Conservation (phyloP, 2,329 filamentous ascomycete species). For the Nigrospora sphaerica region DNA sequence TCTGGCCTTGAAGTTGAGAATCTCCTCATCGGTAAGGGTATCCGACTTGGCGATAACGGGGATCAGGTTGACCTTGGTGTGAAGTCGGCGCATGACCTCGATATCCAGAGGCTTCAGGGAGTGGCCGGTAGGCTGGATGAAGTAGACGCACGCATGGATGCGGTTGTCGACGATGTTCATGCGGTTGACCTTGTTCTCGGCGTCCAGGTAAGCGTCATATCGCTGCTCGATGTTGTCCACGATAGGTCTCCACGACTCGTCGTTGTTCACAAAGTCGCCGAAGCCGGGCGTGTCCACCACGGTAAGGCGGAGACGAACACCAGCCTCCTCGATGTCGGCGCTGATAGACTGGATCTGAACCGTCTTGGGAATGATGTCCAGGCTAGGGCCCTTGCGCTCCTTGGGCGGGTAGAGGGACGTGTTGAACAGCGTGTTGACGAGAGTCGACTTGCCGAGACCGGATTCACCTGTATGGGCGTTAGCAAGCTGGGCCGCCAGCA, state of each 20-base stretch:
- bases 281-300: constrained; percentile 98
- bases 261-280: constrained; percentile 99
- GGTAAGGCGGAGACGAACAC: constrained; percentile 89
- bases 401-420: constrained; percentile 97
- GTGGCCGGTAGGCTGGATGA: constrained; percentile 98
- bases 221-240: constrained; percentile 99
- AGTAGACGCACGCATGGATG: constrained; percentile 98
- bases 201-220: constrained; percentile 96
- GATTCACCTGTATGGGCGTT: constrained; percentile 70
- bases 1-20: constrained; percentile 88
- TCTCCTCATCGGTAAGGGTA: constrained; percentile 95
- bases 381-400: constrained; percentile 94
- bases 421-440: constrained; percentile 99
- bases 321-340: constrained; percentile 96
- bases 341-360: constrained; percentile 93
- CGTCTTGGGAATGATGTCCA: constrained; percentile 98
- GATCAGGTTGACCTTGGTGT: constrained; percentile 99
- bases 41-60: constrained; percentile 98
- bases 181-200: constrained; percentile 99
- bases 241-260: constrained; percentile 98
- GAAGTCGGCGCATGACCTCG: constrained; percentile 97
- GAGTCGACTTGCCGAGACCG: constrained; percentile 95
- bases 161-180: constrained; percentile 99
- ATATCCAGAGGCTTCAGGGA: constrained; percentile 97
- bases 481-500: constrained; percentile 1